phyloP scores from a whole-genome alignment of 352 stramenopile species.

The Phytopythium ostracodes region DNA sequence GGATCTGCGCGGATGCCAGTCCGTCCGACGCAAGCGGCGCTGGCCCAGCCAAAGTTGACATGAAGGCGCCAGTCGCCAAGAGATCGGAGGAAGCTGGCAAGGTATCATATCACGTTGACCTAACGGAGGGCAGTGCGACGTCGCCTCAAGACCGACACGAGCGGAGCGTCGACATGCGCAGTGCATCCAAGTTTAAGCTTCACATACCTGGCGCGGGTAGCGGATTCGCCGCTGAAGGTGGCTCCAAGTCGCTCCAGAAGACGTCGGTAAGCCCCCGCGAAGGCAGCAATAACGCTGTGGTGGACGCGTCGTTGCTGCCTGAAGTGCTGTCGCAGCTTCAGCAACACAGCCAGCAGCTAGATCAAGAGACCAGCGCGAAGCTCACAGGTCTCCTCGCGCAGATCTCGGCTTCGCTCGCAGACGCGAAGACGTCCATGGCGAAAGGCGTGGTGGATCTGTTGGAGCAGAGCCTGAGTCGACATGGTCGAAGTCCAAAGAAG shows the following conservation, averaged over 20 bases:
- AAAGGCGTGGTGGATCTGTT: constrained; percentile 21
- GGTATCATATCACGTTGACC: not conserved
- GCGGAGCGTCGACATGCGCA: not conserved
- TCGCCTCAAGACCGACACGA: not conserved
- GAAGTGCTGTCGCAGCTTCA: constrained; percentile 26
- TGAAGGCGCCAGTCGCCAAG: not conserved
- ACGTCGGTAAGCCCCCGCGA: not conserved
- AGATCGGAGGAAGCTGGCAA: not conserved
- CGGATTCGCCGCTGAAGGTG: not conserved
- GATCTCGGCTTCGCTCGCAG: constrained; percentile 16
- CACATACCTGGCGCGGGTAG: not conserved
- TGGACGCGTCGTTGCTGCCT: constrained; percentile 8
- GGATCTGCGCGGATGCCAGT: not conserved
- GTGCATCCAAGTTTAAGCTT: constrained; percentile 5
- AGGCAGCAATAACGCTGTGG: not conserved
- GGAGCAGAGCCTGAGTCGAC: constrained; percentile 15
- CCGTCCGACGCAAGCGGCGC: too few relatives aligned
- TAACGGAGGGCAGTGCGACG: not conserved
- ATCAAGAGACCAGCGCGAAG: constrained; percentile 23
- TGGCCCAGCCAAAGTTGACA: not conserved
- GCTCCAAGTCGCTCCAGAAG: not conserved
- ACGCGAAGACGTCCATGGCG: constrained; percentile 10
- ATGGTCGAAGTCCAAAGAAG: not conserved
- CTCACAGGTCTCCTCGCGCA: constrained; percentile 19
- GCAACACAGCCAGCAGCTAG: constrained; percentile 18